These are phyloP conservation scores for Elaeis oleifera DNA, from an alignment of 202 grass and related monocot species.

Conservation along the genomic window DNA sequence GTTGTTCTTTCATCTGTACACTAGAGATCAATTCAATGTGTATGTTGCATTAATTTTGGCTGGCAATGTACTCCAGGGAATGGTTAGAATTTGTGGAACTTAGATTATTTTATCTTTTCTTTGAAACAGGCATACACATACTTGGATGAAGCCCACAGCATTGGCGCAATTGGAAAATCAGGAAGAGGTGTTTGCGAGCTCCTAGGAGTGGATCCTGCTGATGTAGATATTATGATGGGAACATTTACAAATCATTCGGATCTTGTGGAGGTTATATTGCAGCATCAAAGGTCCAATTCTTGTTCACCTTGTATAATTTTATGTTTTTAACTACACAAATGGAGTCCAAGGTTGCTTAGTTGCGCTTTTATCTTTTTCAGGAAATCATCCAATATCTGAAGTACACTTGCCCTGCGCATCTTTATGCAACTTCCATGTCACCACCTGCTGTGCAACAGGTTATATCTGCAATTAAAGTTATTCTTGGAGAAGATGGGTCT, in stretches of 20 bases:
- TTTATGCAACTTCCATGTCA: constrained; percentile 97
- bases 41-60: no score
- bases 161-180: constrained; percentile 80
- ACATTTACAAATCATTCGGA: constrained; percentile 97
- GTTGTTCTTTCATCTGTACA: no score
- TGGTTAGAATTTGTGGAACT: not conserved
- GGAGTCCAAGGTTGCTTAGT: not conserved
- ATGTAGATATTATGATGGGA: constrained; percentile 96
- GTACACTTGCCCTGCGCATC: constrained; percentile 64
- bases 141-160: constrained; percentile 92
- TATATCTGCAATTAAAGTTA: constrained; percentile 84
- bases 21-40: no score
- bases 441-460: constrained; percentile 89
- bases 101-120: constrained; percentile 1
- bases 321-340: no score
- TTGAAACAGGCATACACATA: constrained; percentile 74
- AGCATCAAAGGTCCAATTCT: constrained; percentile 66
- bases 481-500: constrained; percentile 87
- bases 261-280: constrained; percentile 90
- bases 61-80: no score
- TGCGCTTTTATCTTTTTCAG: constrained; percentile 25
- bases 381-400: constrained; percentile 92
- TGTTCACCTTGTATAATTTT: not conserved
- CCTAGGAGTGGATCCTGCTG: constrained; percentile 74
- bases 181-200: constrained; percentile 88